Evolutionary conservation across 164 flowering plant genomes (phyloP).

Genomic region (Chimonanthus praecox): DNA sequence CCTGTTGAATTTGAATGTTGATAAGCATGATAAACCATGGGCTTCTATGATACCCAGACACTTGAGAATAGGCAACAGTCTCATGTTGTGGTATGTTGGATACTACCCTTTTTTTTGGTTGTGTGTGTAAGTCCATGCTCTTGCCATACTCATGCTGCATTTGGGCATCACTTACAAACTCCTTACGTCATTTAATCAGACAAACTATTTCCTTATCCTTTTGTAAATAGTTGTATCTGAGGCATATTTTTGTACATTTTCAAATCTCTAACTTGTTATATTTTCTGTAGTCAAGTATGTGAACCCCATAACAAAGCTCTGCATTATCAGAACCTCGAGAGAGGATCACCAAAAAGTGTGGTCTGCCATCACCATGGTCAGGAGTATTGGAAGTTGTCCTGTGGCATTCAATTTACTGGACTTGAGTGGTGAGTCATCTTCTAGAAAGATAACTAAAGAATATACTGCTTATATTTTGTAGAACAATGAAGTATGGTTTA

Average conservation of each 20-base stretch:
- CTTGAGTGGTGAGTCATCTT: constrained; percentile 62
- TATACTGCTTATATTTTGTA: background rate
- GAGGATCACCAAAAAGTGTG: constrained; percentile 75
- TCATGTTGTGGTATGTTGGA: too few species aligned
- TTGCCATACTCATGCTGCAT: too few species aligned
- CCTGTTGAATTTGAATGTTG: too few species aligned
- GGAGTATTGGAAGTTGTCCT: constrained; percentile 65
- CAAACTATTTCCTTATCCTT: background rate
- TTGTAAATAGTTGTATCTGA: background rate
- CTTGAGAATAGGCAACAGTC: too few species aligned
- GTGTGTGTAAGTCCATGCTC: too few species aligned
- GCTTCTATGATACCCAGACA: too few species aligned
- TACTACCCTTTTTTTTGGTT: too few species aligned
- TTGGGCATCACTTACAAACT: background rate
- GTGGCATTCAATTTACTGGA: constrained; percentile 64
- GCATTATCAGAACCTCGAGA: constrained; percentile 65
- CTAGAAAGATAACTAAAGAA: background rate
- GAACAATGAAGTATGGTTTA: background rate
- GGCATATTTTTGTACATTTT: background rate
- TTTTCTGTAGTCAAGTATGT: constrained; percentile 71
- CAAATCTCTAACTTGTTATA: background rate
- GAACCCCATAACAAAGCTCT: constrained; percentile 77
- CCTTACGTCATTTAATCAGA: background rate
- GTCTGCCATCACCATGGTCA: constrained; percentile 80
- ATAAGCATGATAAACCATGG: too few species aligned